Evolutionary conservation across 768 basidiomycete species (phyloP), one percentile per base, ranked within the genome.

Genomic region (Crucibulum laeve): DNA sequence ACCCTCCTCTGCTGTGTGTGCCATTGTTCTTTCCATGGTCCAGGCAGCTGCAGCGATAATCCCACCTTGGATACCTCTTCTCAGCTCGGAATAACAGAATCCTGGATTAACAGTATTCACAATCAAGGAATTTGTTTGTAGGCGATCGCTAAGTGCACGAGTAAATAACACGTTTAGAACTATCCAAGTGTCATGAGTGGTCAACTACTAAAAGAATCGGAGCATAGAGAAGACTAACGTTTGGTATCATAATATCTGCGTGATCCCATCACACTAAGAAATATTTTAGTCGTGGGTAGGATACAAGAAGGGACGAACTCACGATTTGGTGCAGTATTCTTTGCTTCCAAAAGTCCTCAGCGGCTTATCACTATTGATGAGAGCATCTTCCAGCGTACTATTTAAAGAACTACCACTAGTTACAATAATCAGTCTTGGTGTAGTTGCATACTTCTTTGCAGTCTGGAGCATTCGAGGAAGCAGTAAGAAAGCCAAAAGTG

Each of bases 391-490:
- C 0, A 70, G 25, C 13, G 46, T 43, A 0, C 55, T 53, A 49
- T 42, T 55, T 42, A 62, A 65, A 44, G 76, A 74, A 0, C 62
- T 43, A 17, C 63, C 74, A 43, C 75, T 77, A 0, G 68, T 42
- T 4, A 75, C 68, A 17, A 76, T 55, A 13, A 71, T 70, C 1
- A 76, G 24, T 7, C 69, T 58, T 0, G 71, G 66, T 1, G 46
- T 53, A 1, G 63, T 60, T 1, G 53, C 32, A 44, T 63, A 43
- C n/a, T 55, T 52, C 22, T 59, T 46, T 0, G 68, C 63, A 0
- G 76, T 70, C 22, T 62, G 52, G 1, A 67, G 35, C 58, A 79
- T 62, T 7, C 48, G 51, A 0, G 78, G 77, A 0, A 77, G 58
- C 0, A 78, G 58, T 4, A 65, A 60, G 4, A 78, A 46, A 0